Evolutionary conservation across 1,284 basidiomycete species (phyloP), one percentile per base, ranked within the genome.

Genomic region (Rhodotorula mucilaginosa): DNA sequence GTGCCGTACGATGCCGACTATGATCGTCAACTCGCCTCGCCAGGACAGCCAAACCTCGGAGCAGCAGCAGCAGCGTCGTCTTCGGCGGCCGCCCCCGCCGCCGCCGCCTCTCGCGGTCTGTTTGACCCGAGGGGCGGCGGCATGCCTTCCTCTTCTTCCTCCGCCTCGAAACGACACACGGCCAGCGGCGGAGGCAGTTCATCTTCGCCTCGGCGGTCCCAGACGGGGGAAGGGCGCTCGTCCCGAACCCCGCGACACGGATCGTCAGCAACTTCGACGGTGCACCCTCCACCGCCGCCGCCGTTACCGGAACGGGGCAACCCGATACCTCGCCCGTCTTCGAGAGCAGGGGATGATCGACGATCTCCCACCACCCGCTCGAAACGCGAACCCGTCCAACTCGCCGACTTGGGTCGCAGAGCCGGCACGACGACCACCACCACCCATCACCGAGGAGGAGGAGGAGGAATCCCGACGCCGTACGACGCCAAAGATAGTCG

Each of bases 1-100:
- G 26, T 13, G 21, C 8, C 44, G 23, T 78, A 78, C 72, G 77
- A 78, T 60, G 74, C 77, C 29, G 77, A 78, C 52, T 78, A 71
- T 58, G 77, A 78, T 58, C 69, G 77, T 48, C 72, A 72, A 2
- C 59, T 39, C 19, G 49, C 62, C 44, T 15, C 39, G 39, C 39
- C 29, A 19, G 54, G 54, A n/a, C 54, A n/a, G 16, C 15, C 54
- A 15, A 26, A 21, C n/a, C 23, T 13, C 51, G 21, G 51, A 13
- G 21, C 51, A 52, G 8, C 47, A 18, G 31, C 48, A 2, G 18
- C 47, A 18, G 31, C 48, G 0, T 15, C 59, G 4, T 21, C 46
- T 5, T 46, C 49, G 7, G 15, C 57, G 19, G 16, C 56, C 61
- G 39, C 34, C 23, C 29, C 34, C 6, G n/a, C 61, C 19, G 1